phyloP scores from a whole-genome alignment of 139 green algal species.

The Coelastrella sp. region DNA sequence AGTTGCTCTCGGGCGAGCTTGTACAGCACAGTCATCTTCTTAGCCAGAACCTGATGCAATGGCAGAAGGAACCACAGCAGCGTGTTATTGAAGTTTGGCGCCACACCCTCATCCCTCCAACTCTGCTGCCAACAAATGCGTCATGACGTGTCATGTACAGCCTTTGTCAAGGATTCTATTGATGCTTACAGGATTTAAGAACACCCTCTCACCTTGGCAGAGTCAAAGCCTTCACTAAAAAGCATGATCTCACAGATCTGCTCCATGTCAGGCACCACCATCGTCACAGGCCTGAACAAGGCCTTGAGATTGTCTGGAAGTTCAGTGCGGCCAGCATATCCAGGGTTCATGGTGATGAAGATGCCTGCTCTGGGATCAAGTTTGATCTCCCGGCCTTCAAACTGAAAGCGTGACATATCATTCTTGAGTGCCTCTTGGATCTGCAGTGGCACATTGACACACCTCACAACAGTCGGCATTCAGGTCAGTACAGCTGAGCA shows the following conservation, averaged over 20 bases:
- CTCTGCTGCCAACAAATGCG: neutral
- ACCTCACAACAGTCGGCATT: too few relatives aligned
- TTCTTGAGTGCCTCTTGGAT: slow-evolving; percentile 93
- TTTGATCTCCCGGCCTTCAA: slow-evolving; percentile 85
- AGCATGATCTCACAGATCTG: slow-evolving; percentile 94
- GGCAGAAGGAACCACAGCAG: neutral
- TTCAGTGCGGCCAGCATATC: slow-evolving; percentile 79
- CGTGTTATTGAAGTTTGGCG: neutral
- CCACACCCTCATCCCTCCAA: too few relatives aligned
- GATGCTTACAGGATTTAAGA: too few relatives aligned
- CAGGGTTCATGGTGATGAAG: slow-evolving; percentile 85
- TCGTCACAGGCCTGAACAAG: slow-evolving; percentile 88
- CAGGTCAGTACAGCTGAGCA: neutral
- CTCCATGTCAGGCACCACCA: slow-evolving; percentile 88
- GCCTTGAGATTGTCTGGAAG: slow-evolving; percentile 89
- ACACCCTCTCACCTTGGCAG: slow-evolving; percentile 65
- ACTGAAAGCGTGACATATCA: slow-evolving; percentile 83
- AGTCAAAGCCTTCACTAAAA: slow-evolving; percentile 88
- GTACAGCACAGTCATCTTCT: slow-evolving; percentile 89
- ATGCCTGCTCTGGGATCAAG: slow-evolving; percentile 79
- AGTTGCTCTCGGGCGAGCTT: slow-evolving; percentile 87
- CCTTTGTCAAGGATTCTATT: too few relatives aligned
- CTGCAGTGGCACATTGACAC: slow-evolving; percentile 38
- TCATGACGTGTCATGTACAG: too few relatives aligned
- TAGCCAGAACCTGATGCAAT: slow-evolving; percentile 74